Base-by-base conservation (phyloP, 2,329 filamentous ascomycete species). In the Gnomoniopsis smithogilvyi region DNA sequence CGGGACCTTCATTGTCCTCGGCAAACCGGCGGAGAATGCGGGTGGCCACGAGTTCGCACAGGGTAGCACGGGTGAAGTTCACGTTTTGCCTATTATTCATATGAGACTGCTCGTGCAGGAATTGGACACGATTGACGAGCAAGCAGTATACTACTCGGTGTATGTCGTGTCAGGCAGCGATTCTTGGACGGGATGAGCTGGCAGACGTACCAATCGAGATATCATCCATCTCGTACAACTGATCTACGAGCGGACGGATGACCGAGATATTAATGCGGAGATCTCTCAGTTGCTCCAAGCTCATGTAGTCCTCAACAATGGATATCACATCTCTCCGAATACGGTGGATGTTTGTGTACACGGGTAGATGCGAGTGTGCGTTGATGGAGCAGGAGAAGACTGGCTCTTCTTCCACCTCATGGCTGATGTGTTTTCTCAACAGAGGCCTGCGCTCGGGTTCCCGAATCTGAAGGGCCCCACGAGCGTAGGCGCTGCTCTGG, bases 191-290 rank as follows among this genome's bases (percentile, higher is more conserved):
- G 24, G 10, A 26, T n/a, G 45, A 36, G 2, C 26, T 36, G 15
- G 30, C 12, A 26, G 17, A 24, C 24, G 64, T 74, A 88, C 86
- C 82, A 57, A 93, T 86, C 1, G 90, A 94, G 43, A 93, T 87
- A 75, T 95, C 91, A 60, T 91, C 82, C 60, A 87, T 80, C 66
- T 90, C 86, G 69, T 92, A 95, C 10, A 94, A 81, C 69, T 91
- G 89, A 70, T 95, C 90, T n/a, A 95, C 90, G 26, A 95, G 75
- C 1, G 91, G 91, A 59, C 91, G 84, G 21, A 95, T 87, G 48
- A 95, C 87, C 1, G 88, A 82, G 53, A 91, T 83, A 69, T 95
- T 95, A 79, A 95, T 92, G 60, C 90, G 84, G 57, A 92, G 87
- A 70, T 92, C 89, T 67, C 88, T 84, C 63, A 96, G 77, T 76